Evolutionary conservation across 352 stramenopile genomes (phyloP), one percentile per base, ranked within the genome.

Genomic region (Phytopythium cucurbitacearum): DNA sequence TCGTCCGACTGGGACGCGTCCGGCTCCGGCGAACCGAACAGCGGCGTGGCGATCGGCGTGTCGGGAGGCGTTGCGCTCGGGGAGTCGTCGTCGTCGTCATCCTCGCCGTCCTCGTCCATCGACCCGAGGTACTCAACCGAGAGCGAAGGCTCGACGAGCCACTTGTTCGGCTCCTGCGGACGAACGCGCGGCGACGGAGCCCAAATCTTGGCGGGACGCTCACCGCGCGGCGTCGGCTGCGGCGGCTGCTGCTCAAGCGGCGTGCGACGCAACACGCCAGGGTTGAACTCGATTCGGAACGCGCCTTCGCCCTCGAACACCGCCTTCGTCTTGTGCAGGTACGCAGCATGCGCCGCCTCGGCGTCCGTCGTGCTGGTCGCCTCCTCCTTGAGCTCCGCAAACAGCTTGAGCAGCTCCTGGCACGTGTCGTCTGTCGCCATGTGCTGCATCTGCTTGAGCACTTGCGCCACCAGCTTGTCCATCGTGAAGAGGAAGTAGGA

Each of bases 401-500:
- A 93, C 9, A 85, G 62, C 67, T 87, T 89, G 28, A 76, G 67
- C n/a, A 95, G 60, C 48, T 92, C 80, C 57, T 88, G 73, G 51
- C 79, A 89, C 11, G 76, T 89, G 37, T 93, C 82, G 59, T 95
- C 85, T 28, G 73, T 86, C 9, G 80, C 76, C 45, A 95, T 43
- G 51, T 90, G 73, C 62, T 96, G 86, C 79, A 96, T 89, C 53
- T 97, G 88, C 69, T 96, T 95, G 38, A 94, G 73, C 43, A 95
- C 71, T 10, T 80, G 69, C 10, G 78, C 64, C 54, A 96, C 81
- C 33, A 97, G 68, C 57, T 96, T 96, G 59, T 97, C 89, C 72
- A 97, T 91, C 6, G 89, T 97, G 61, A 96, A 97, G 37, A 97
- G 55, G 42, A 96, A 92, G 58, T 95, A 97, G 4, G 86, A 94